Conservation (phyloP, 371 early-diverging fungal genomes). For the Blakeslea trispora region DNA sequence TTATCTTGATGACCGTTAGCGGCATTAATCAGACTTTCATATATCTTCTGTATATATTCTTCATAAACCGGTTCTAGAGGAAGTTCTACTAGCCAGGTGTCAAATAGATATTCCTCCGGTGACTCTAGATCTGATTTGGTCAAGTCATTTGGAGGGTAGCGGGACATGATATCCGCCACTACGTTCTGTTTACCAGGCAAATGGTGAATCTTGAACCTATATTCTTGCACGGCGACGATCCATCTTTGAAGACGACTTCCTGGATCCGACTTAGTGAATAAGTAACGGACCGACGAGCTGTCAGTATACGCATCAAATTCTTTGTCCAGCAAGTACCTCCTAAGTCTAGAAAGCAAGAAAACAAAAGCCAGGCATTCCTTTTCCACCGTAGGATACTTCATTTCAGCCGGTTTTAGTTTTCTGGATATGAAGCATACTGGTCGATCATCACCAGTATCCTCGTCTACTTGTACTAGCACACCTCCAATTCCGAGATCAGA, state of each 20-base stretch:
- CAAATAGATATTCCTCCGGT: too few relatives aligned
- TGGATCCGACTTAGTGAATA: background rate
- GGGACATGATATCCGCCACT: background rate
- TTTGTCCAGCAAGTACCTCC: constrained; percentile 1
- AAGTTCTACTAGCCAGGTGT: too few relatives aligned
- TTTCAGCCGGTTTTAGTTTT: background rate
- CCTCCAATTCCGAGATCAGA: too few relatives aligned
- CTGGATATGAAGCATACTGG: background rate
- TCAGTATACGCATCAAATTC: background rate
- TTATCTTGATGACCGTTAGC: too few relatives aligned
- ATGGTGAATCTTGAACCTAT: background rate
- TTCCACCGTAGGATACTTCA: background rate
- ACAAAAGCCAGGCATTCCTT: background rate
- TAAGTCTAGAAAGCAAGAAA: background rate
- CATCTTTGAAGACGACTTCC: background rate
- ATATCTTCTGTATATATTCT: too few relatives aligned
- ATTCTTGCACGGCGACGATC: background rate
- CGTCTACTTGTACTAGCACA: background rate
- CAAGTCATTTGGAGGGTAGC: background rate
- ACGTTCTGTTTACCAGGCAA: background rate
- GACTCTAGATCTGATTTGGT: too few relatives aligned
- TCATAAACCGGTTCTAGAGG: too few relatives aligned
- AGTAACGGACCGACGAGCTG: background rate
- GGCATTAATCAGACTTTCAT: too few relatives aligned
- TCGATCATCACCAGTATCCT: background rate